Evolutionary conservation across 306 rosid species (phyloP), one percentile per base, ranked within the genome.

Genomic region (Lablab purpureus): DNA sequence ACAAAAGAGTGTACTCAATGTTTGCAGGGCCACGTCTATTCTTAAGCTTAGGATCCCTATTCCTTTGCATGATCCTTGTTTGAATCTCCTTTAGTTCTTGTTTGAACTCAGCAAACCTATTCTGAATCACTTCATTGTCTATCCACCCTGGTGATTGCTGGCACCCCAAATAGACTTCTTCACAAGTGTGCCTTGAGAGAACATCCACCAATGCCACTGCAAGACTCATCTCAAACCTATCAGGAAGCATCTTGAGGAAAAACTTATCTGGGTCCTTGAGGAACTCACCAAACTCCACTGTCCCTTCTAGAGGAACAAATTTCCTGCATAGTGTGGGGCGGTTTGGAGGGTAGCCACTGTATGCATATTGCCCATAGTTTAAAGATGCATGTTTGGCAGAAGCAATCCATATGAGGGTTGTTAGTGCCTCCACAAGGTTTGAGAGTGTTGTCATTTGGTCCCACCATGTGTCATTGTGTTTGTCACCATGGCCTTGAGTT

Each of bases 321-420:
- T 79, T 81, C 63, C 75, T 81, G 64, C 93, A 82, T n/a, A 79
- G 63, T 55, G 92, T 87, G 30, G 97, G 94, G 51, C 87, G 87
- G 45, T 84, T 85, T 54, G 78, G 87, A 45, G 90, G 88, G 84
- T 85, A 87, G 34, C 89, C 87, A 58, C 76, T 84, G 74, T 88
- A 88, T 68, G 82, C 87, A 78, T 91, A 77, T 64, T 91, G 97
- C 17, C 91, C 93, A 49, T 76, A 81, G 87, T 89, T 93, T 65
- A 91, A 80, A 6, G 91, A 80, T 47, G 97, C 93, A 58, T 89
- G 93, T 6, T 84, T 81, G 4, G 87, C 97, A 6, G 94, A 88
- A 80, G 98, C 74, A 60, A 85, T 80, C 94, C 97, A 93, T 84
- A 93, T 84, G 52, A 93, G 87, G 55, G 86, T 91, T 79, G 94